These are phyloP conservation scores for Fusarium sp. DNA, from an alignment of 2,329 filamentous ascomycete genomes.

Conservation along the genomic window DNA sequence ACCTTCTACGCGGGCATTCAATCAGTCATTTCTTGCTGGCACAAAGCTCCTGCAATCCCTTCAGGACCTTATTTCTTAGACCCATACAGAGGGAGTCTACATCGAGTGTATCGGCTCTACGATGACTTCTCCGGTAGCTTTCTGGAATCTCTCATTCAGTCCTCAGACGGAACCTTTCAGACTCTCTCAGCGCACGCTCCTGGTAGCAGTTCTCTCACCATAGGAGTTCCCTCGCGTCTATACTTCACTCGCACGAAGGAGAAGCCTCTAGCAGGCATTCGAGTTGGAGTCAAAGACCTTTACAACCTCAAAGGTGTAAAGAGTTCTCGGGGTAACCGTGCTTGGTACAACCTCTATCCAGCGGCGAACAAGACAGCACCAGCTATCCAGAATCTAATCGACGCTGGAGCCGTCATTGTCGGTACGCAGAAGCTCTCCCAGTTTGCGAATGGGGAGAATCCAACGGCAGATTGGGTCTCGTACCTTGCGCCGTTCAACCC, in stretches of 20 bases:
- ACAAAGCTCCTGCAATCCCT: not conserved
- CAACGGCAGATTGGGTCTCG: constrained; percentile 40
- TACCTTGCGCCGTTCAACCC: constrained; percentile 56
- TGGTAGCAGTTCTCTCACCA: not conserved
- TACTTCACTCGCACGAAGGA: not conserved
- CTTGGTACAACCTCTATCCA: constrained; percentile 3
- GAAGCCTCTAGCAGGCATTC: not conserved
- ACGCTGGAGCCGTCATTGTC: constrained; percentile 19
- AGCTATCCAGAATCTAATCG: constrained; percentile 5
- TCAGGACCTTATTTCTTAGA: not conserved
- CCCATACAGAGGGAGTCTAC: fast-evolving
- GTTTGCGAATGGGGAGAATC: constrained; percentile 12
- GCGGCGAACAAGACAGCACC: not conserved
- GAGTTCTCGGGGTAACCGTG: constrained; percentile 11
- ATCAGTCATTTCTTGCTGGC: not conserved
- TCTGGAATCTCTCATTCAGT: not conserved
- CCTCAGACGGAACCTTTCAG: not conserved
- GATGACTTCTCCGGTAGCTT: not conserved
- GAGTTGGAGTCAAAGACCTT: constrained; percentile 22
- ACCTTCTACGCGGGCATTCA: not conserved
- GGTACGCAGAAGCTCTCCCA: constrained; percentile 24
- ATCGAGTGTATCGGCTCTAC: not conserved
- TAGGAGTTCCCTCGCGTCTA: not conserved
- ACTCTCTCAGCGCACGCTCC: not conserved
- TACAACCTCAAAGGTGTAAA: constrained; percentile 23